Percentiles rank a stretch among this genome's conserved stretches.
phyloP scores from a whole-genome alignment of 768 basidiomycete genomes.

The Fomitopsis pulvina region DNA sequence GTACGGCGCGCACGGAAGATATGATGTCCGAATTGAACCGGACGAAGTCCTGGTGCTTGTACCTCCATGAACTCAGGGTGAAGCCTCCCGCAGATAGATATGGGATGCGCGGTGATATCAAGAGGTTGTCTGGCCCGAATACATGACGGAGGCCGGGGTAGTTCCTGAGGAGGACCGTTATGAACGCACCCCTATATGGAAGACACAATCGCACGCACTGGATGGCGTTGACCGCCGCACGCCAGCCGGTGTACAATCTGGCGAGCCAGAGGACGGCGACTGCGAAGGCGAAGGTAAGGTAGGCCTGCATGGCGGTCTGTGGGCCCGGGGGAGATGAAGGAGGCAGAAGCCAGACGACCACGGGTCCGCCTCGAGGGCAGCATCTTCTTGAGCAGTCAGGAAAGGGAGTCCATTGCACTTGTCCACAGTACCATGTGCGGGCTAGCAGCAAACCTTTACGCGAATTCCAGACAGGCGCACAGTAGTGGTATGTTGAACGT shows the following conservation, averaged over 20 bases:
- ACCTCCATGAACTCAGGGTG: conserved; percentile 16
- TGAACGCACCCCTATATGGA: too few relatives aligned
- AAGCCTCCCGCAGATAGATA: conserved; percentile 14
- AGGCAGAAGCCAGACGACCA: too few relatives aligned
- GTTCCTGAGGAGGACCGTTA: conserved; percentile 5
- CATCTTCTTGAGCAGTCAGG: too few relatives aligned
- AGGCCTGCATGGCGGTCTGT: conserved; percentile 1
- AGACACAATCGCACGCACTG: conserved; percentile 11
- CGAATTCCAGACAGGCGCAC: too few relatives aligned
- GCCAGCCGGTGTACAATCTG: conserved; percentile 10
- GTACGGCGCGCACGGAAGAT: conserved; percentile 11
- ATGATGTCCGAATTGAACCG: conserved; percentile 17
- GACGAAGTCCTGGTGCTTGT: too few relatives aligned
- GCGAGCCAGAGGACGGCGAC: conserved; percentile 10
- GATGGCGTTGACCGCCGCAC: conserved; percentile 13
- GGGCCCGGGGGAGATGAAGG: too few relatives aligned
- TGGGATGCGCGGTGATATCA: conserved; percentile 12
- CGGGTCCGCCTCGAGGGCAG: too few relatives aligned
- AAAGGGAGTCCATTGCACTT: too few relatives aligned
- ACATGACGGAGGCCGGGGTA: conserved; percentile 11
- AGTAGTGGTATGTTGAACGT: too few relatives aligned
- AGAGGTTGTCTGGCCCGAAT: conserved; percentile 11
- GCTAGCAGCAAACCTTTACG: too few relatives aligned
- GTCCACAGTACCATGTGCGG: too few relatives aligned
- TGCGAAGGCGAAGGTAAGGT: conserved; percentile 7